Base-by-base conservation (phyloP, 2,329 filamentous ascomycete species). In the Colletotrichum tropicicola region DNA sequence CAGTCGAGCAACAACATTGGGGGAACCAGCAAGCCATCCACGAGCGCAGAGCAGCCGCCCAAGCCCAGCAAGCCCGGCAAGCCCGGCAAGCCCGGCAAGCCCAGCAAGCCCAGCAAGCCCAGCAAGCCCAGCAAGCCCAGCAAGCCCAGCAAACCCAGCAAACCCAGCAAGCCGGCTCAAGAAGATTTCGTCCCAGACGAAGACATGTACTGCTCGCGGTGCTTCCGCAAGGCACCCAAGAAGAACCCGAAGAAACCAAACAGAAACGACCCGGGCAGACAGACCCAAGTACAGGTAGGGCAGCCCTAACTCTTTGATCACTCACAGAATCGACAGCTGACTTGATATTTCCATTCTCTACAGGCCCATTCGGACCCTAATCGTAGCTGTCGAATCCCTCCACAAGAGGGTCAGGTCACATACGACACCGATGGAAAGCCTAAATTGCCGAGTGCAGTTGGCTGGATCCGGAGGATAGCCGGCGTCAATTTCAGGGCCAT, bases 401-500 rank as follows among this genome's bases (percentile, higher is more conserved):
- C 52, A 12, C 30, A 37, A 27, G 41, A 41, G 25, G 64, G 66
- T 8, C 3, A 6, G 4, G 21, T 52, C 41, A 53, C 15, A 21
- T 21, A 32, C 27, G 35, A 32, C 21, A 15, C 3, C 8, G 19
- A 56, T 15, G 59, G 43, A 7, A 27, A 25, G 9, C 37, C 52
- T 6, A n/a, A 17, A 8, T 67, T 78, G 10, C 76, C 75, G 13
- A 78, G 78, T 64, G 71, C 70, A 32, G 75, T 73, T 15, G 75
- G 75, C 19, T 78, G 75, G 74, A 72, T 78, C 17, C 66, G 62
- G 6, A 60, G 48, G 2, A 52, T 35, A 3, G 51, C 68, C 13
- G 64, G 55, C 1, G 53, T 73, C 4, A 55, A 59, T 12, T 64
- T 75, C 7, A 55, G 61, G 5, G 8, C 37, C 2, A 51, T 76